phyloP scores from a whole-genome alignment of 2,329 filamentous ascomycete genomes.

The Chalaropsis thielavioides region DNA sequence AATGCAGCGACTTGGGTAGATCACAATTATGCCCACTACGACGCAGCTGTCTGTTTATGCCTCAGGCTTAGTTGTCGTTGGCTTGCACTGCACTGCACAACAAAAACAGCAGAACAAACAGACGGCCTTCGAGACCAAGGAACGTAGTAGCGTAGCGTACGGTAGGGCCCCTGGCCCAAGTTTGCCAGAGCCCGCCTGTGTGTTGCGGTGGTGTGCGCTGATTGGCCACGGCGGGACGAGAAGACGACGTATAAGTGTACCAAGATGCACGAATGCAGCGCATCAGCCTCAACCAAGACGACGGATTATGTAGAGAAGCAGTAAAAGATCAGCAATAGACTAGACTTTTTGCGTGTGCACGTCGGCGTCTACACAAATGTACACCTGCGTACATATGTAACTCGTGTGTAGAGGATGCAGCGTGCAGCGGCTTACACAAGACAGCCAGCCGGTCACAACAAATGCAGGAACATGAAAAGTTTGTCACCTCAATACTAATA shows the following conservation, averaged over 20 bases:
- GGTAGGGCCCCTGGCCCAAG: not conserved
- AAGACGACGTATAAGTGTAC: no score
- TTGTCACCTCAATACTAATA: not conserved
- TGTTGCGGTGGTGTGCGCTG: not conserved
- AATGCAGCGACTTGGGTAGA: not conserved
- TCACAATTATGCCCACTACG: slow-evolving; percentile 1
- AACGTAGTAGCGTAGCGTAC: not conserved
- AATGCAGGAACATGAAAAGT: not conserved
- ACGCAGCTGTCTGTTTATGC: not conserved
- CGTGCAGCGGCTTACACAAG: not conserved
- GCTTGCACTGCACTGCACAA: no score
- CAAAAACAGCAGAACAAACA: no score
- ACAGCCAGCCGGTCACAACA: not conserved
- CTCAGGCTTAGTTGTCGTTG: no score
- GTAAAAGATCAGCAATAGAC: not conserved
- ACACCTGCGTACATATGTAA: no score
- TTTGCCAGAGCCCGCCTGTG: not conserved
- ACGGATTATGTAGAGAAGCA: not conserved
- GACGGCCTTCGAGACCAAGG: not conserved
- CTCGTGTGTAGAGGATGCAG: no score
- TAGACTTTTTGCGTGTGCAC: no score
- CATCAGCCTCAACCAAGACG: not conserved
- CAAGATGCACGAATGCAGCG: not conserved
- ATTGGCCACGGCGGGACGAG: not conserved
- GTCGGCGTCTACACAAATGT: no score